Conservation (phyloP, 495 filamentous ascomycete genomes). For the Lentithecium fluviatile region DNA sequence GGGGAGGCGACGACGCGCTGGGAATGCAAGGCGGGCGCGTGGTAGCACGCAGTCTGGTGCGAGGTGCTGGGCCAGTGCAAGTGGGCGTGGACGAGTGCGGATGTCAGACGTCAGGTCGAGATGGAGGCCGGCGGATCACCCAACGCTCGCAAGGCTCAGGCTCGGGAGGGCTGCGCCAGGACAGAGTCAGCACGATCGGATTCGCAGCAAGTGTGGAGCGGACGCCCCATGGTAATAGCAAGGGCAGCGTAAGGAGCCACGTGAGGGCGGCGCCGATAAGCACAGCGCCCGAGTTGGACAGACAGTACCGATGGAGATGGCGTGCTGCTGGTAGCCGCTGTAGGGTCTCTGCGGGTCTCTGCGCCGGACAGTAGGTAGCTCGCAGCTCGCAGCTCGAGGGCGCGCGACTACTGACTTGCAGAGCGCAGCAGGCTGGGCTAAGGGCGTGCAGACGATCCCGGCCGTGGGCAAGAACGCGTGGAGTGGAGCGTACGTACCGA, state of each 20-base stretch:
- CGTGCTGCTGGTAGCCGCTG: constrained; percentile 18
- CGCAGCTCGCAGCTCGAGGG: too few species aligned
- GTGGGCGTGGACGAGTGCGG: background rate
- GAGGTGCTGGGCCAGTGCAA: background rate
- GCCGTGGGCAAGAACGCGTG: constrained; percentile 14
- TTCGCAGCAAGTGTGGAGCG: background rate
- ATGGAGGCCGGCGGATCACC: too few species aligned
- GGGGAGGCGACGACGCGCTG: background rate
- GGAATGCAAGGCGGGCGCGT: background rate
- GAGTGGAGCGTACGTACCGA: constrained; percentile 27
- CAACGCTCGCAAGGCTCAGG: background rate
- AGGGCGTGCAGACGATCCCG: background rate
- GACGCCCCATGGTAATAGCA: constrained; percentile 22
- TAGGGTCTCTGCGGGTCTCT: background rate
- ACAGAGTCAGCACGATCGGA: background rate
- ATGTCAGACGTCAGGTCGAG: too few species aligned
- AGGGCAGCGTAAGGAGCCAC: constrained; percentile 5
- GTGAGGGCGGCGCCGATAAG: constrained; percentile 10
- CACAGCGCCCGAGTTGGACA: background rate
- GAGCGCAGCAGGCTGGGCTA: constrained; percentile 3
- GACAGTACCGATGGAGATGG: background rate
- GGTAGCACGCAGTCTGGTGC: background rate
- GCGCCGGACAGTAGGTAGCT: too few species aligned
- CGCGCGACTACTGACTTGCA: too few species aligned
- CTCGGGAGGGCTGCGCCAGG: background rate